Conservation (phyloP, 2,329 filamentous ascomycete genomes). For the Nemania sp. region DNA sequence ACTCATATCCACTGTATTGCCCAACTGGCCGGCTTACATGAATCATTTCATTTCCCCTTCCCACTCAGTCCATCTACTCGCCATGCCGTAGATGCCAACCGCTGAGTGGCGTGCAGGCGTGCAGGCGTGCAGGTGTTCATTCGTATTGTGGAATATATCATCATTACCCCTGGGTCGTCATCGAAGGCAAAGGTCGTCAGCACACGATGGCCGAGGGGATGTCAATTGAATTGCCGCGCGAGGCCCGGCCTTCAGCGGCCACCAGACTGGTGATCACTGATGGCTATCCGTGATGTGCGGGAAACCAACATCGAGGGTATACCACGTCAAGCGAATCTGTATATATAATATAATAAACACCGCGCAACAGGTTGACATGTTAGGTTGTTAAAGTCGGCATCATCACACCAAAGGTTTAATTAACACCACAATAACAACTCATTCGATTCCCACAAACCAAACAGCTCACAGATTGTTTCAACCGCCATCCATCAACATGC, state of each 20-base stretch:
- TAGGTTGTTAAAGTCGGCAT: neutral
- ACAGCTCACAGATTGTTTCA: neutral
- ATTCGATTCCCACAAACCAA: neutral
- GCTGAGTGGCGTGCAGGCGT: slow-evolving; percentile 8
- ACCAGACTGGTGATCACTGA: neutral
- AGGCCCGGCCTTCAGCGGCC: neutral
- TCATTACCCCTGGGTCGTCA: neutral
- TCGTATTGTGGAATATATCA: neutral
- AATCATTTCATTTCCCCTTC: neutral
- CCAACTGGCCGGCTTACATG: neutral
- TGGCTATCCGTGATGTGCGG: slow-evolving; percentile 1
- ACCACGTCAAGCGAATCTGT: neutral
- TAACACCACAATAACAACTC: neutral
- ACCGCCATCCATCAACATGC: slow-evolving; percentile 7
- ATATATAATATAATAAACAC: slow-evolving; percentile 13
- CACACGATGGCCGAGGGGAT: slow-evolving; percentile 16
- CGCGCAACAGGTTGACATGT: neutral
- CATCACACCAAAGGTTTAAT: neutral
- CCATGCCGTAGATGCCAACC: neutral
- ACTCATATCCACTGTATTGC: slow-evolving; percentile 7
- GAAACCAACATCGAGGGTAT: neutral
- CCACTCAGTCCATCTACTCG: neutral
- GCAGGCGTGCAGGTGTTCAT: neutral
- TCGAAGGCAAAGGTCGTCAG: neutral
- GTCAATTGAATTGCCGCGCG: slow-evolving; percentile 20